phyloP scores from a whole-genome alignment of 306 rosid species.

The Lupinus albus region DNA sequence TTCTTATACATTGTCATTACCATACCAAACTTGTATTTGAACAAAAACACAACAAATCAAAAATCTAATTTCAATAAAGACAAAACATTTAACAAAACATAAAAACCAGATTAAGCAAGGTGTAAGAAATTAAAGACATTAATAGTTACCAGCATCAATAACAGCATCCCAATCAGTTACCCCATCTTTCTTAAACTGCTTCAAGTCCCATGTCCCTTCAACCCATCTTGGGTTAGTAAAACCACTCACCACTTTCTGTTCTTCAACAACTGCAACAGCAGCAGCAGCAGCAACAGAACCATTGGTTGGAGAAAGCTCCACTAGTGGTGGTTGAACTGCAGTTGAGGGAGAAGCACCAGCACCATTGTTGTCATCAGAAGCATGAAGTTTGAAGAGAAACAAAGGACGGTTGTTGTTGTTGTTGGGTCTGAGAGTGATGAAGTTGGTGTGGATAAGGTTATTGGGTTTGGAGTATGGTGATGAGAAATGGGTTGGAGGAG shows the following conservation, averaged over 20 bases:
- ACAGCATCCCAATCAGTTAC: slow-evolving; percentile 92
- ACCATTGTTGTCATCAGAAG: slow-evolving; percentile 53
- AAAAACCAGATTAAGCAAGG: background rate
- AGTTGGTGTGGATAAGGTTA: slow-evolving; percentile 42
- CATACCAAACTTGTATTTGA: background rate
- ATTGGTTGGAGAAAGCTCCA: slow-evolving; percentile 47
- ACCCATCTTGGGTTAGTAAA: slow-evolving; percentile 79
- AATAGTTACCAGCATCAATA: slow-evolving; percentile 93
- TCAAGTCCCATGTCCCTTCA: slow-evolving; percentile 94
- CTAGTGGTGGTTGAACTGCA: slow-evolving; percentile 41
- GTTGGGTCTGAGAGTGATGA: slow-evolving; percentile 45
- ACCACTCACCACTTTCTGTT: slow-evolving; percentile 32
- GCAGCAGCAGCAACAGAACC: slow-evolving; percentile 44
- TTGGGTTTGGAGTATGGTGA: slow-evolving; percentile 45
- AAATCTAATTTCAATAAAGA: background rate
- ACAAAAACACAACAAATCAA: background rate
- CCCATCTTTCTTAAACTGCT: slow-evolving; percentile 77
- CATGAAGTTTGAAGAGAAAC: slow-evolving; percentile 45
- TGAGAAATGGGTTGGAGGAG: slow-evolving; percentile 60
- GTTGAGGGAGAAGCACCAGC: slow-evolving; percentile 37
- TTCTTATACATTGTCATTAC: too few species aligned
- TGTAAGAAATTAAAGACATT: slow-evolving; percentile 35
- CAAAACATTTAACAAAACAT: background rate
- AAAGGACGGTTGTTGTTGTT: slow-evolving; percentile 40
- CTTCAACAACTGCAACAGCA: slow-evolving; percentile 36